Evolutionary conservation across 352 stramenopile species (phyloP).

Genomic region (Phytophthora palmivora): DNA sequence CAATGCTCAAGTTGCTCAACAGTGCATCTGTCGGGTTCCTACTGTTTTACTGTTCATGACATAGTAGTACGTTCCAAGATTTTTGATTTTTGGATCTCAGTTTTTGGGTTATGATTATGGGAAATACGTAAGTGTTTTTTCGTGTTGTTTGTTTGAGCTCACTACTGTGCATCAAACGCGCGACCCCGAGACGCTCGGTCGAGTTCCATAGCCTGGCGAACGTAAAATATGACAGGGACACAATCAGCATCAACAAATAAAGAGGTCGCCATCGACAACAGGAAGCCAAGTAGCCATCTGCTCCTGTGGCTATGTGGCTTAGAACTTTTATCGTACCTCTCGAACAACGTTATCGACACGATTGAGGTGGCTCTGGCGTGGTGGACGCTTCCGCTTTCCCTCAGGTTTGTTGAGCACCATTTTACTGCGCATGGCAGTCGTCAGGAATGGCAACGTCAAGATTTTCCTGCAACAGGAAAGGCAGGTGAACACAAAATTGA

Average conservation of each 20-base stretch:
- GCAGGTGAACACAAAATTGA: slow-evolving; percentile 13
- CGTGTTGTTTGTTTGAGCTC: slow-evolving; percentile 5
- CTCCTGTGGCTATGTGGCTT: slow-evolving; percentile 17
- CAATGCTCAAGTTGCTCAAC: background rate
- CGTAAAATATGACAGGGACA: slow-evolving; percentile 2
- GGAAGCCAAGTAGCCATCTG: slow-evolving; percentile 21
- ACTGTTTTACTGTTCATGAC: background rate
- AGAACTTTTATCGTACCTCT: slow-evolving; percentile 49
- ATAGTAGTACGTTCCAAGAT: background rate
- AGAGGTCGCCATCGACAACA: background rate
- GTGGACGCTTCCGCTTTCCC: slow-evolving; percentile 63
- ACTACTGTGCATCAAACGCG: slow-evolving; percentile 37
- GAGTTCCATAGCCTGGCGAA: slow-evolving; percentile 68
- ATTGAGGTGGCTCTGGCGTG: slow-evolving; percentile 46
- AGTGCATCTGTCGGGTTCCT: background rate
- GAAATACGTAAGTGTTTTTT: slow-evolving; percentile 29
- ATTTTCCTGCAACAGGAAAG: slow-evolving; percentile 52
- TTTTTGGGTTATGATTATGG: background rate
- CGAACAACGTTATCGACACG: slow-evolving; percentile 74
- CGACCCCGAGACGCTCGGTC: slow-evolving; percentile 59
- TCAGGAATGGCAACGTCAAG: slow-evolving; percentile 78
- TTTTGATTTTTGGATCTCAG: no score
- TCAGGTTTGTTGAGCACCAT: slow-evolving; percentile 79
- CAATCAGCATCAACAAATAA: slow-evolving; percentile 22
- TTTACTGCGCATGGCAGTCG: slow-evolving; percentile 66